Base-by-base conservation (phyloP, 1,284 basidiomycete species). In the Naganishia sp. region DNA sequence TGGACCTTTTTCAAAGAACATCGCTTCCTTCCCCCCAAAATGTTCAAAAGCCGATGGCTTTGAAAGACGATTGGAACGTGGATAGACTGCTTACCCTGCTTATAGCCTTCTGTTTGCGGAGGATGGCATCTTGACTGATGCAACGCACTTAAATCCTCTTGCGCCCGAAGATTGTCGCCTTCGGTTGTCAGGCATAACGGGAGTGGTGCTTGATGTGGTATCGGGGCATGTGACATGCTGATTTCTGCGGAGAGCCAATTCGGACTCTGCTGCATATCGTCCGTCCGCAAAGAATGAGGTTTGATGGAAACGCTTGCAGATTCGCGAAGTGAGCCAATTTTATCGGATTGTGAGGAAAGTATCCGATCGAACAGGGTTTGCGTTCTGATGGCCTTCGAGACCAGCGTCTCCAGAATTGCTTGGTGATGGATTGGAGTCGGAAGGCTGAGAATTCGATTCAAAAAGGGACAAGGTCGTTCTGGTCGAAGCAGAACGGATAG, bases 341-440 rank as follows among this genome's bases (percentile, higher is more conserved):
- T 48, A n/a, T 50, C 57, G 46, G 57, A 48, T 49, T 18, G 10
- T 5, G 45, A 25, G 18, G 59, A 23, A 2, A 61, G 48, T 16
- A 42, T 25, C 2, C 59, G 59, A 48, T 61, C 59, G 0, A 61
- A n/a, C 23, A 61, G 59, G 15, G 48, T 43, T 6, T 16, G n/a
- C 15, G 31, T 55, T 21, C 42, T 61, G 48, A 39, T 23, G 21
- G 23, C 33, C 28, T 49, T 50, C 48, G 52, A 21, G 50, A n/a
- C 9, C 11, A 31, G 33, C 36, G 39, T 18, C n/a, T 21, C 36
- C 21, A 7, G 36, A 10, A 42, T 18, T 42, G 53, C 6, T 23
- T 23, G 53, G 36, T 10, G 18, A n/a, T 23, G 50, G 25, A 23
- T 48, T 42, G 23, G 23, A 31, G 28, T 42, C 28, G n/a, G 36